Base-by-base conservation (phyloP, 768 basidiomycete species). In the Psilocybe subaeruginosa region DNA sequence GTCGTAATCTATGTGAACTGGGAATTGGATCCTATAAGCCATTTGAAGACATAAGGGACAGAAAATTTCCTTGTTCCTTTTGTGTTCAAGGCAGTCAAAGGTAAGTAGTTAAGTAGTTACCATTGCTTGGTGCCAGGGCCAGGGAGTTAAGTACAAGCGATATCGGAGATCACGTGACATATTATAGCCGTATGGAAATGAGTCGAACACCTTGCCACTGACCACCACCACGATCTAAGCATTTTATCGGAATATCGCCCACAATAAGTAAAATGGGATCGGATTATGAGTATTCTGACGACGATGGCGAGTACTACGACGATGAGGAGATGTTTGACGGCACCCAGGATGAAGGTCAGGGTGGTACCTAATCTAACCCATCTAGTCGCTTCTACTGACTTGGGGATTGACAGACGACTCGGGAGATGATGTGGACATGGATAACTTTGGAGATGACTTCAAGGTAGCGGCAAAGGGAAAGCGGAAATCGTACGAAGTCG, bases 401-500 rank as follows among this genome's bases (percentile, higher is more conserved):
- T 39, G 50, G 50, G 57, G 35, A 30, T 31, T 56, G 54, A 23
- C 41, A 50, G 72, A 69, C 39, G 69, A 67, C 48, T 72, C 72
- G 8, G 86, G 85, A 17, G 85, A 87, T 58, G 91, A 90, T 33
- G 84, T 90, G 77, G 90, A 89, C 62, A 83, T 89, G 79, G 90
- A 89, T 64, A 78, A 78, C 50, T 83, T 80, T 66, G 81, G 81
- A 30, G 85, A 89, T 57, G 88, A 90, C 71, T 87, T 88, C 73
- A 86, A 80, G 63, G 76, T 89, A 50, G 68, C 76, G 0, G 72
- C 79, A 3, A 88, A 86, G 70, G 79, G 78, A 47, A 83, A 82
- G 67, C 80, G 72, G 64, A 91, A 92, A 77, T 74, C 86, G 2
- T 97, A 94, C 70, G 93, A 97, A 68, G 85, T 97, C 46, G 88